phyloP scores from a whole-genome alignment of 306 rosid genomes.

The Cucumis hystrix region DNA sequence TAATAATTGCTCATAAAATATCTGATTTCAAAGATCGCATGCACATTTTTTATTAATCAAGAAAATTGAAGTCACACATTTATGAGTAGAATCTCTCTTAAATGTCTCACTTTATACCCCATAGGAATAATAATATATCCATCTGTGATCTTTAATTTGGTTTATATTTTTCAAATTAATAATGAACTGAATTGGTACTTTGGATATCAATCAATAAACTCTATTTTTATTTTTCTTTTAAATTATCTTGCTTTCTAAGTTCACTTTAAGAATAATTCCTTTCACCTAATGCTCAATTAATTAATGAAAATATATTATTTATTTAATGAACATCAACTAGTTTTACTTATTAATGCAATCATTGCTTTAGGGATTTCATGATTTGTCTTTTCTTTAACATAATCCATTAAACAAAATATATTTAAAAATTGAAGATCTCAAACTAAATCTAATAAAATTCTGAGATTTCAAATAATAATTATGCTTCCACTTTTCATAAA shows the following conservation, averaged over 20 bases:
- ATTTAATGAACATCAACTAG: not conserved
- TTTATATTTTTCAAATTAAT: not conserved
- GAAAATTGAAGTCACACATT: not conserved
- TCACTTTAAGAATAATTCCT: constrained; percentile 7
- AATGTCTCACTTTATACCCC: not conserved
- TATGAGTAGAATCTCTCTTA: not conserved
- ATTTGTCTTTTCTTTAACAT: not conserved
- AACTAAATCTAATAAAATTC: not conserved
- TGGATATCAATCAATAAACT: not conserved
- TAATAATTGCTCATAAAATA: not conserved
- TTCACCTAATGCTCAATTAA: constrained; percentile 1
- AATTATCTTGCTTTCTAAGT: not conserved
- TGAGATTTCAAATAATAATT: not conserved
- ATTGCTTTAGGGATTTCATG: not conserved
- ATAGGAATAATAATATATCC: not conserved
- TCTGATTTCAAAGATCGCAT: not conserved
- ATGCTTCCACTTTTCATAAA: not conserved
- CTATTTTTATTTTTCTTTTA: not conserved
- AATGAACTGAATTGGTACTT: not conserved
- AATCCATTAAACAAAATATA: not conserved
- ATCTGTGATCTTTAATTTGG: not conserved
- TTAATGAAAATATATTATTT: not conserved
- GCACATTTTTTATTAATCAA: not conserved
- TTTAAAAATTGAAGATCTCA: not conserved
- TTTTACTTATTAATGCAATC: not conserved